phyloP scores from a whole-genome alignment of 257 asterid species.

The Echium plantagineum region DNA sequence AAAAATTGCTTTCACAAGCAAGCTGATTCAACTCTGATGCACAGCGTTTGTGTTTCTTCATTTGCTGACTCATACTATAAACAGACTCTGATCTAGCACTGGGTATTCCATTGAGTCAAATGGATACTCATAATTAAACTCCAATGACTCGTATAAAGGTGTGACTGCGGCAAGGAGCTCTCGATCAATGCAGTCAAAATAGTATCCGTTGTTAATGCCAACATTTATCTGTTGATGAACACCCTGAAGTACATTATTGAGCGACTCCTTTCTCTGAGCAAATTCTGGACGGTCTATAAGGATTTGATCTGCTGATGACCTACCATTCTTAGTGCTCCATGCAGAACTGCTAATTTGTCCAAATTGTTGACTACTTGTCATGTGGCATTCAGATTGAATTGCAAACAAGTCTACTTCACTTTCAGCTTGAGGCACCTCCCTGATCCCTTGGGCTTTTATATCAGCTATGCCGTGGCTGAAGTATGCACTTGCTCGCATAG shows the following conservation, averaged over 20 bases:
- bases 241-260: too few species aligned
- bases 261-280: not conserved
- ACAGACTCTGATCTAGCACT: slow-evolving; percentile 64
- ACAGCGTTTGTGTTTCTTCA: too few species aligned
- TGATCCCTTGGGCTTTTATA: slow-evolving; percentile 12
- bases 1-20: too few species aligned
- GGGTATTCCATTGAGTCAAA: slow-evolving; percentile 45
- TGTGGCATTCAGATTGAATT: slow-evolving; percentile 26
- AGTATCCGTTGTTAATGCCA: slow-evolving; percentile 13
- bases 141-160: slow-evolving; percentile 33
- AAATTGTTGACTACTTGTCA: slow-evolving; percentile 10
- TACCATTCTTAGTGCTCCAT: slow-evolving; percentile 29
- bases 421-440: slow-evolving; percentile 21
- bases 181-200: slow-evolving; percentile 23
- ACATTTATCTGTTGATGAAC: too few species aligned
- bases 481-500: slow-evolving; percentile 9
- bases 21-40: too few species aligned
- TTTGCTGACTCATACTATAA: slow-evolving; percentile 26
- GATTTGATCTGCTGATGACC: not conserved
- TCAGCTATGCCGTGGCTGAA: slow-evolving; percentile 8
- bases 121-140: slow-evolving; percentile 34
- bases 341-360: slow-evolving; percentile 18
- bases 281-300: not conserved
- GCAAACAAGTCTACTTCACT: slow-evolving; percentile 23
- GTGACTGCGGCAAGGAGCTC: slow-evolving; percentile 31